Conservation (phyloP, 306 rosid species). For the Glycine soja region DNA sequence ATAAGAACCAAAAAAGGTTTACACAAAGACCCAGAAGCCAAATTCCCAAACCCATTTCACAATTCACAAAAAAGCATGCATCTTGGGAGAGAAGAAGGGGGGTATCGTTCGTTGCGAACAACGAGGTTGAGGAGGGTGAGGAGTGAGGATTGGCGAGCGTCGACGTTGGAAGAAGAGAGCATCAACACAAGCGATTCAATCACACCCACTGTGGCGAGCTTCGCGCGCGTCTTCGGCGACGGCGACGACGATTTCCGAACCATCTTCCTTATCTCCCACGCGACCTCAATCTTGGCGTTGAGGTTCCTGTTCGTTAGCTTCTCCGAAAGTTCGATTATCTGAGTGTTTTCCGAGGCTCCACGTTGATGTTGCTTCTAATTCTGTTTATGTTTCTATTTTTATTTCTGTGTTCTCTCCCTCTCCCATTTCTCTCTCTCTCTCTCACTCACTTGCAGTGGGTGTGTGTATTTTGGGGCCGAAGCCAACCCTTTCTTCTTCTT, state of each 20-base stretch:
- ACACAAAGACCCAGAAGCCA: neutral
- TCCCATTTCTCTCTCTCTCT: constrained; percentile 48
- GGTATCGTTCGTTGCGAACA: constrained; percentile 77
- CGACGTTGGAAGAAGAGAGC: constrained; percentile 76
- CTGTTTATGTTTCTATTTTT: constrained; percentile 38
- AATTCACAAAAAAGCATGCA: constrained; percentile 1
- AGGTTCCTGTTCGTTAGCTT: constrained; percentile 78
- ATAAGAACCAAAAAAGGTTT: neutral
- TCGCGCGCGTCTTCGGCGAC: constrained; percentile 70
- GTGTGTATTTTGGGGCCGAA: neutral
- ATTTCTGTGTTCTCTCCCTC: constrained; percentile 54
- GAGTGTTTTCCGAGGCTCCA: constrained; percentile 61
- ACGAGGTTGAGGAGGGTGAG: constrained; percentile 95
- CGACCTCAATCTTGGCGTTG: constrained; percentile 74
- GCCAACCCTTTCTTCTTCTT: constrained; percentile 17
- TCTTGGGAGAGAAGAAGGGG: neutral
- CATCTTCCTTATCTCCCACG: constrained; percentile 80
- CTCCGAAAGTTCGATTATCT: constrained; percentile 64
- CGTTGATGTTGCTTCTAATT: constrained; percentile 21
- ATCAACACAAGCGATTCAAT: constrained; percentile 78
- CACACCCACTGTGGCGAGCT: constrained; percentile 72
- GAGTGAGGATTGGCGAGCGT: constrained; percentile 83
- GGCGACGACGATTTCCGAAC: constrained; percentile 61
- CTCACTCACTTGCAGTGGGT: no score
- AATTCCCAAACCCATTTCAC: neutral